phyloP scores from a whole-genome alignment of 2,329 filamentous ascomycete species.

The Curvularia sp. region DNA sequence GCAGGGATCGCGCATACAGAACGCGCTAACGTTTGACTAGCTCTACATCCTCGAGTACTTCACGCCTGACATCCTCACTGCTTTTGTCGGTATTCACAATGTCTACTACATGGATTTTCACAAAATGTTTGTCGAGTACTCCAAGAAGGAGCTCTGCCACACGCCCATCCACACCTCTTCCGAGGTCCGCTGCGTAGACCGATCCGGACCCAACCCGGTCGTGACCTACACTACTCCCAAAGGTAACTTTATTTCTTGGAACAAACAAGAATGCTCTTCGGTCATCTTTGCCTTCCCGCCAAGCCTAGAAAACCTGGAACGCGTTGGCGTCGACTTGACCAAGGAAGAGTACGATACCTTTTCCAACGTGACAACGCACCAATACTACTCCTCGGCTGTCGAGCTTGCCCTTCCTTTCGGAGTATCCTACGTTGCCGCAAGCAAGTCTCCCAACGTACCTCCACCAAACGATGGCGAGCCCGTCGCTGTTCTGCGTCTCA shows the following conservation, averaged over 20 bases:
- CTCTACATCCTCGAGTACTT: slow-evolving; percentile 51
- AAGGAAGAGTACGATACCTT: slow-evolving; percentile 45
- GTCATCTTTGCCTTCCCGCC: slow-evolving; percentile 49
- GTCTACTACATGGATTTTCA: slow-evolving; percentile 51
- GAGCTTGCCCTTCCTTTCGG: slow-evolving; percentile 46
- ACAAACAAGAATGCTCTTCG: slow-evolving; percentile 44
- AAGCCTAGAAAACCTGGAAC: slow-evolving; percentile 42
- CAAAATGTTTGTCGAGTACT: slow-evolving; percentile 45
- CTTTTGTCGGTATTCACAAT: slow-evolving; percentile 45
- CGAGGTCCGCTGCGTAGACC: slow-evolving; percentile 47
- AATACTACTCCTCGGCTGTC: slow-evolving; percentile 48
- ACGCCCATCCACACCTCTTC: slow-evolving; percentile 41
- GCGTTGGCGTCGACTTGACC: slow-evolving; percentile 43
- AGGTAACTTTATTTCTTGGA: slow-evolving; percentile 41
- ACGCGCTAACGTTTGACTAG: slow-evolving; percentile 42
- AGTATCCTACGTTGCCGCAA: slow-evolving; percentile 45
- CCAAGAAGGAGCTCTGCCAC: slow-evolving; percentile 41
- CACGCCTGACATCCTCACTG: slow-evolving; percentile 48
- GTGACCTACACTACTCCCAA: slow-evolving; percentile 41
- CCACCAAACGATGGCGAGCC: slow-evolving; percentile 46
- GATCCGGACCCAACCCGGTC: slow-evolving; percentile 42
- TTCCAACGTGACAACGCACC: slow-evolving; percentile 41
- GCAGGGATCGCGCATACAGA: slow-evolving; percentile 33
- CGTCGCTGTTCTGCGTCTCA: slow-evolving; percentile 46
- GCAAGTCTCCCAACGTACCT: slow-evolving; percentile 30